Evolutionary conservation across 1,139 yeast species (phyloP), one percentile per base, ranked within the genome.

Genomic region (Blastobotrys elegans): DNA sequence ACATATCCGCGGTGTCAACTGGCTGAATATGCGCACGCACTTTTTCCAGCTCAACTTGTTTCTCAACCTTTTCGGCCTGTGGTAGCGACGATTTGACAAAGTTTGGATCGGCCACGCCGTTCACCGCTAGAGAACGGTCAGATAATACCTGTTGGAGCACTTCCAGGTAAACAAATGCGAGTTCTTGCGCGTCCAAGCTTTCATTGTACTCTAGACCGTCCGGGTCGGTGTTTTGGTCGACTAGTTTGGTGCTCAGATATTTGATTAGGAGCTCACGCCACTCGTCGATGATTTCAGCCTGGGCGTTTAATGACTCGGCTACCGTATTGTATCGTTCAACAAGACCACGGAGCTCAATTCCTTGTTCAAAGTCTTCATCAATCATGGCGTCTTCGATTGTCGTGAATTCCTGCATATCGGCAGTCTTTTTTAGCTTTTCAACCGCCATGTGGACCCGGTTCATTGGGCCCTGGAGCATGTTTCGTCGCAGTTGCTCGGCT

Each of bases 151-250:
- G 70, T 43, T 80, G 80, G 3, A 89, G 55, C 8, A 80, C 77
- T 50, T 81, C 84, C 46, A 89, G 69, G 51, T 82, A 77, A 0
- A 79, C 74, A 39, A 80, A 80, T 0, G 82, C 82, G 50, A 74
- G 72, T 50, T 84, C 94, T 63, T 90, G 97, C 41, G 77, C 82
- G 37, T 78, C 77, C 44, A 90, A 71, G 0, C 94, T 80, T 14
- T 75, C 76, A 22, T 79, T 81, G 62, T 89, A 92, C 57, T 89
- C 97, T 47, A 80, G 86, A 17, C 94, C 95, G 51, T 80, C 80
- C 1, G 84, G 82, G 24, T 68, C 71, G 2, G 70, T 66, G 14
- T 68, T 69, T 27, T 61, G 62, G 38, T 70, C 74, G 30, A 69
- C 69, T 32, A 79, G 68, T 6, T 75, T 81, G 44, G 68, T 71